Conservation (phyloP, 768 basidiomycete genomes). For the Solioccasus polychromus region DNA sequence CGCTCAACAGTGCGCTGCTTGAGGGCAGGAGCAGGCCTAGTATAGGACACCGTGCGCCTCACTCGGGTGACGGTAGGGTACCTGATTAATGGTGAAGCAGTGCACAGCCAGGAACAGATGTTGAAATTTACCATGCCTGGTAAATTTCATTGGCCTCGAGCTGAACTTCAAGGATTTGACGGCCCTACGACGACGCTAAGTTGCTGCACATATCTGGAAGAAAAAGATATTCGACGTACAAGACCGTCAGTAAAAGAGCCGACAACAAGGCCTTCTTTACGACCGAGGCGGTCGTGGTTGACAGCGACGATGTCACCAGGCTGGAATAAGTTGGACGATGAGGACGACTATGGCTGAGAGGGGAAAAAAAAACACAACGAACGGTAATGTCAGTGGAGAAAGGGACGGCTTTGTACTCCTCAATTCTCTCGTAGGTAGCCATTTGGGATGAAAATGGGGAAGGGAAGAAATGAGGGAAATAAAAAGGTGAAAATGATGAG, state of each 20-base stretch:
- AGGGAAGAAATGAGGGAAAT: slow-evolving; percentile 15
- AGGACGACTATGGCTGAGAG: not conserved
- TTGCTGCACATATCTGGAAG: not conserved
- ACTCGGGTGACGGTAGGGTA: slow-evolving; percentile 80
- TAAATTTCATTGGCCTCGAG: slow-evolving; percentile 67
- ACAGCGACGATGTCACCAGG: slow-evolving; percentile 82
- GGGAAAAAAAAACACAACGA: slow-evolving; percentile 16
- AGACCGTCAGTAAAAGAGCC: slow-evolving; percentile 69
- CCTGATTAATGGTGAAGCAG: slow-evolving; percentile 36
- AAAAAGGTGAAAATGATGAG: slow-evolving; percentile 19
- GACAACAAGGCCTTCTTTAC: slow-evolving; percentile 77
- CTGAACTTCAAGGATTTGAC: slow-evolving; percentile 80
- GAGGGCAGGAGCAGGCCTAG: slow-evolving; percentile 40
- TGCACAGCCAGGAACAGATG: not conserved
- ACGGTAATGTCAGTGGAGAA: slow-evolving; percentile 35
- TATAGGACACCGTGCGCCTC: slow-evolving; percentile 65
- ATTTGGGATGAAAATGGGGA: slow-evolving; percentile 31
- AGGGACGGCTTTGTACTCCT: slow-evolving; percentile 27
- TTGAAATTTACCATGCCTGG: slow-evolving; percentile 55
- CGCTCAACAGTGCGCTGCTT: slow-evolving; percentile 67
- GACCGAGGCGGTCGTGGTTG: slow-evolving; percentile 57
- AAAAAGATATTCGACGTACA: slow-evolving; percentile 40
- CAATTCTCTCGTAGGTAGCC: slow-evolving; percentile 36
- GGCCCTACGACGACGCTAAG: slow-evolving; percentile 49
- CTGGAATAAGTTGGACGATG: slow-evolving; percentile 32